Evolutionary conservation across 2,329 filamentous ascomycete species (phyloP).

Genomic region (Periconia sp.): DNA sequence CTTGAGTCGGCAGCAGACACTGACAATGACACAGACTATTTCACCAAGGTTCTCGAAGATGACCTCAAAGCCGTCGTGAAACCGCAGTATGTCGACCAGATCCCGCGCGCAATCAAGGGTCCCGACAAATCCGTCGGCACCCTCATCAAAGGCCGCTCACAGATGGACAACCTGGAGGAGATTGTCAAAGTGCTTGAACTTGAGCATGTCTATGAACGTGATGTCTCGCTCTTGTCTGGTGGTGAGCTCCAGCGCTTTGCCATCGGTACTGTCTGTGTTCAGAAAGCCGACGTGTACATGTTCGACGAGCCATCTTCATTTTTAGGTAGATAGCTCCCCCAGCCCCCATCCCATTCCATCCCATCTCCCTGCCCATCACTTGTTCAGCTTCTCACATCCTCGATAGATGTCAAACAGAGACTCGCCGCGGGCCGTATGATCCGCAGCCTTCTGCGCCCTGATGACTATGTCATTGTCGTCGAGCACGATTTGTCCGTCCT

Average conservation of each 20-base stretch:
- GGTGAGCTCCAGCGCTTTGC: slow-evolving; percentile 98
- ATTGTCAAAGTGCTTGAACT: slow-evolving; percentile 87
- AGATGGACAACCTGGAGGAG: slow-evolving; percentile 78
- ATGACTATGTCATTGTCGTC: slow-evolving; percentile 97
- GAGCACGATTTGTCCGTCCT: slow-evolving; percentile 99
- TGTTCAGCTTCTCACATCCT: slow-evolving; percentile 64
- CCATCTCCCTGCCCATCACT: slow-evolving; percentile 2
- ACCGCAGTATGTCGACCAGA: slow-evolving; percentile 98
- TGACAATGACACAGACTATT: slow-evolving; percentile 71
- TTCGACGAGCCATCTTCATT: slow-evolving; percentile 87
- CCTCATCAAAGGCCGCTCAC: slow-evolving; percentile 74
- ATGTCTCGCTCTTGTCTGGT: slow-evolving; percentile 87
- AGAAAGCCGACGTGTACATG: slow-evolving; percentile 95
- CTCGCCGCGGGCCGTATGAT: slow-evolving; percentile 89
- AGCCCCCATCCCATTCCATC: background rate
- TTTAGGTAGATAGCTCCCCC: too few species aligned
- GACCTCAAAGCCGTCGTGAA: slow-evolving; percentile 97
- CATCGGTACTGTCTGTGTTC: slow-evolving; percentile 92
- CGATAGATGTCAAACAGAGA: slow-evolving; percentile 99
- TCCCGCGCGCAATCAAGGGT: slow-evolving; percentile 86
- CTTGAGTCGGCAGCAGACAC: slow-evolving; percentile 6
- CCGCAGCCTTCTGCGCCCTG: slow-evolving; percentile 80
- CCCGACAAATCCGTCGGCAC: slow-evolving; percentile 76
- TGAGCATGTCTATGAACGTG: slow-evolving; percentile 86
- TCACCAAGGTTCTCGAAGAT: slow-evolving; percentile 96